phyloP scores from a whole-genome alignment of 2,329 filamentous ascomycete species.

The Magnaporthiopsis incrustans region DNA sequence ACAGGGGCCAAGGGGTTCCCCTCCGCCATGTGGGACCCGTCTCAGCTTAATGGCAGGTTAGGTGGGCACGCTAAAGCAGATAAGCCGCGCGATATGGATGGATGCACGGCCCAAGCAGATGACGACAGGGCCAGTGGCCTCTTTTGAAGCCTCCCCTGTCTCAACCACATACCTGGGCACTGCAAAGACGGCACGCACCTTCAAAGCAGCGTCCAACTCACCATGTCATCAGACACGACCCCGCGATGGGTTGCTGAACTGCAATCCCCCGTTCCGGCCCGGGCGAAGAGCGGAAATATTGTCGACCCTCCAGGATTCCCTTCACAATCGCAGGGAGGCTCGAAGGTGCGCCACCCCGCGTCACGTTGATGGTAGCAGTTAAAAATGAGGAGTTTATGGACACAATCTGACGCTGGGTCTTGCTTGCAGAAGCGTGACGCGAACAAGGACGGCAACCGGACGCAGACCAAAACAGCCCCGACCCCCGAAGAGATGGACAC shows the following conservation, averaged over 20 bases:
- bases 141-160: neutral
- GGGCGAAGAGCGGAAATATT: slow-evolving; percentile 59
- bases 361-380: neutral
- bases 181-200: neutral
- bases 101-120: neutral
- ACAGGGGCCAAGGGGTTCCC: neutral
- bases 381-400: slow-evolving; percentile 6
- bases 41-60: too few relatives aligned
- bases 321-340: slow-evolving; percentile 37
- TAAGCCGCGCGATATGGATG: neutral
- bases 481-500: slow-evolving; percentile 84
- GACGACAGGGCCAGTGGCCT: neutral
- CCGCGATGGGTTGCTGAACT: slow-evolving; percentile 83
- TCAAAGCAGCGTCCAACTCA: slow-evolving; percentile 20
- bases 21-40: neutral
- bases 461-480: slow-evolving; percentile 45
- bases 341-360: slow-evolving; percentile 43
- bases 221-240: slow-evolving; percentile 19
- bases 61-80: neutral
- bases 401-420: neutral
- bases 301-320: slow-evolving; percentile 83
- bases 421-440: slow-evolving; percentile 38
- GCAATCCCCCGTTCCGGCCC: slow-evolving; percentile 58
- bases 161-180: neutral
- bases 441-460: slow-evolving; percentile 35